Conservation (phyloP, 495 filamentous ascomycete species). For the Neurospora sublineolata region DNA sequence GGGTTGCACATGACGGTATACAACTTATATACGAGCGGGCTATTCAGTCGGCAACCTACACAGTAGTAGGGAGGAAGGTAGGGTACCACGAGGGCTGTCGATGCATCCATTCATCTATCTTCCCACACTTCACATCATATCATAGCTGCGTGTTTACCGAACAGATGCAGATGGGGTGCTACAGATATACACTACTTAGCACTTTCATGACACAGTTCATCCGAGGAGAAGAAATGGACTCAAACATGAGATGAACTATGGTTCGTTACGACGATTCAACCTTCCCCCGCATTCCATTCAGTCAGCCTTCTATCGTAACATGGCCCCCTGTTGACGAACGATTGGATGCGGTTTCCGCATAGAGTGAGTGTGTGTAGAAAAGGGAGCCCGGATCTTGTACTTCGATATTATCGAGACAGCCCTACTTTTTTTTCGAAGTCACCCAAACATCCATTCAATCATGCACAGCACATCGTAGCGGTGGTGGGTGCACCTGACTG, state of each 20-base stretch:
- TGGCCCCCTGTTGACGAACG: no score
- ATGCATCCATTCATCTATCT: background rate
- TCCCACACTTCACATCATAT: background rate
- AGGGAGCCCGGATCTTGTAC: no score
- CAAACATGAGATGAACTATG: background rate
- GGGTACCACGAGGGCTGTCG: background rate
- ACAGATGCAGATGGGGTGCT: background rate
- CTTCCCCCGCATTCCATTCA: background rate
- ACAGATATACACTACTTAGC: background rate
- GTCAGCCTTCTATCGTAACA: background rate
- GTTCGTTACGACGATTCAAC: background rate
- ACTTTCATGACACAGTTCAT: background rate
- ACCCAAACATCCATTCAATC: no score
- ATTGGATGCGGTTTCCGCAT: no score
- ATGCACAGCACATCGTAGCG: background rate
- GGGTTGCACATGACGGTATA: background rate
- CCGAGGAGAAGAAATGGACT: background rate
- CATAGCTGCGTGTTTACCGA: background rate
- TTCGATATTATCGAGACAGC: background rate
- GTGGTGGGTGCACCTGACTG: background rate
- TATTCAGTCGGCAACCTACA: background rate
- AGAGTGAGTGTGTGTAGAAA: no score
- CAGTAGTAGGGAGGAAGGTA: background rate
- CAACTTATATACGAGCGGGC: background rate
- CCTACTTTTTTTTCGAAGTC: no score